Conservation (phyloP, 2,329 filamentous ascomycete genomes). For the Coniella lustricola region DNA sequence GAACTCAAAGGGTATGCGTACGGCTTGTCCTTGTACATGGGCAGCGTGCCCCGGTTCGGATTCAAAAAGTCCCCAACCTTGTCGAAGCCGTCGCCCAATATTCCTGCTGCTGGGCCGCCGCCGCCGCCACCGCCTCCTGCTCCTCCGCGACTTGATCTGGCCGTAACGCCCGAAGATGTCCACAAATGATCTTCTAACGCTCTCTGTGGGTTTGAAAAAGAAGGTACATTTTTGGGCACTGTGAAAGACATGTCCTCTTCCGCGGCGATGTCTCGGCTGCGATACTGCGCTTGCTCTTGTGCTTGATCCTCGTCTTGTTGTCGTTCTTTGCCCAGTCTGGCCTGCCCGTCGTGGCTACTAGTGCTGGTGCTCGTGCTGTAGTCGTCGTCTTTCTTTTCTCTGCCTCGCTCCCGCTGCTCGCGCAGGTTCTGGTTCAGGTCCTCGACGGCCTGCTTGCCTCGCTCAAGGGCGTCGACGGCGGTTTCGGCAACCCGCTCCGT, state of each 20-base stretch:
- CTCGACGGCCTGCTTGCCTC: conserved; percentile 40
- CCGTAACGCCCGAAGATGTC: conserved; percentile 43
- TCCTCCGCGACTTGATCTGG: conserved; percentile 28
- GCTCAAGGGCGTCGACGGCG: conserved; percentile 42
- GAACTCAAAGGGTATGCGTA: conserved; percentile 60
- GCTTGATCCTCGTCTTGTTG: no score
- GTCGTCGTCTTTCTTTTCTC: conserved; percentile 19
- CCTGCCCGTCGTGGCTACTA: conserved; percentile 5
- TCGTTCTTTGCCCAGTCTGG: not conserved
- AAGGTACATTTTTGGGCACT: conserved; percentile 62
- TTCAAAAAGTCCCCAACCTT: conserved; percentile 61
- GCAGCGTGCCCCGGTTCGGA: conserved; percentile 50
- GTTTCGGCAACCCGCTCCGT: conserved; percentile 30
- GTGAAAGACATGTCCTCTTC: conserved; percentile 54
- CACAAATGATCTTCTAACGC: conserved; percentile 60
- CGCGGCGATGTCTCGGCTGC: not conserved
- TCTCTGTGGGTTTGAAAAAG: conserved; percentile 59
- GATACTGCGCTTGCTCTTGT: not conserved
- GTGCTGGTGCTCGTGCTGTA: conserved; percentile 3
- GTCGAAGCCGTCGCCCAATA: conserved; percentile 50
- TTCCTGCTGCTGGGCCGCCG: conserved; percentile 21
- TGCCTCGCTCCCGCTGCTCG: conserved; percentile 13
- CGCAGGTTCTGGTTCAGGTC: conserved; percentile 19
- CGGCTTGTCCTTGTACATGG: conserved; percentile 99
- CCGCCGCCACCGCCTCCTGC: conserved; percentile 8